A percentile compares a stretch with the other conserved stretches of the same genome.
phyloP scores from a whole-genome alignment of 192 early-diverging fungal genomes.

The Lunasporangiospora selenospora region DNA sequence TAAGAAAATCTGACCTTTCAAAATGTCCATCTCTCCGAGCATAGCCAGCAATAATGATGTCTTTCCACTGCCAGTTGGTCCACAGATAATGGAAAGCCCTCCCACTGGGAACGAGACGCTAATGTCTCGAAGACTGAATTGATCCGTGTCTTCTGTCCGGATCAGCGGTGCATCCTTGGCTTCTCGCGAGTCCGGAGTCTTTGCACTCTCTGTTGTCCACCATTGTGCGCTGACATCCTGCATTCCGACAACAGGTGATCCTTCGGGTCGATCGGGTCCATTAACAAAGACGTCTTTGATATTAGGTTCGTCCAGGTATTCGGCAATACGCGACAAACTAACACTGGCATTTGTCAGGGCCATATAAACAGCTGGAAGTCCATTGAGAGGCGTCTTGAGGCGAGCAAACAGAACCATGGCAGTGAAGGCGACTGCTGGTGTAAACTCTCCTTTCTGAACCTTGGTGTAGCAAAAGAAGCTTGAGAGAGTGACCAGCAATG shows the following conservation, averaged over 20 bases:
- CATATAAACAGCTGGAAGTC: conserved; percentile 50
- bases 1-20: conserved; percentile 33
- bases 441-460: conserved; percentile 63
- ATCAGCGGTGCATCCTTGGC: not conserved
- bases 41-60: conserved; percentile 73
- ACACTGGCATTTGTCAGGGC: conserved; percentile 51
- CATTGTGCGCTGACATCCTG: conserved; percentile 44
- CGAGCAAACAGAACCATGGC: conserved; percentile 70
- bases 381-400: conserved; percentile 56
- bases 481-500: conserved; percentile 66
- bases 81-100: conserved; percentile 72
- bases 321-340: conserved; percentile 54
- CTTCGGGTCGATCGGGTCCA: conserved; percentile 2
- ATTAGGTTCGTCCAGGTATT: conserved; percentile 61
- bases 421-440: conserved; percentile 78
- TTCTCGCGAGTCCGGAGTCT: conserved; percentile 17
- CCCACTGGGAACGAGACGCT: conserved; percentile 64
- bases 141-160: conserved; percentile 30
- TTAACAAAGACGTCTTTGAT: conserved; percentile 50
- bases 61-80: conserved; percentile 85
- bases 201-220: conserved; percentile 46
- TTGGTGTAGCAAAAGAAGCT: conserved; percentile 61
- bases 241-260: conserved; percentile 42
- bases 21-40: conserved; percentile 75
- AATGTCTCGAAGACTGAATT: conserved; percentile 63